Evolutionary conservation across 148 eudicot genomes (phyloP), one percentile per base, ranked within the genome.

Genomic region (Rhododendron vialii): DNA sequence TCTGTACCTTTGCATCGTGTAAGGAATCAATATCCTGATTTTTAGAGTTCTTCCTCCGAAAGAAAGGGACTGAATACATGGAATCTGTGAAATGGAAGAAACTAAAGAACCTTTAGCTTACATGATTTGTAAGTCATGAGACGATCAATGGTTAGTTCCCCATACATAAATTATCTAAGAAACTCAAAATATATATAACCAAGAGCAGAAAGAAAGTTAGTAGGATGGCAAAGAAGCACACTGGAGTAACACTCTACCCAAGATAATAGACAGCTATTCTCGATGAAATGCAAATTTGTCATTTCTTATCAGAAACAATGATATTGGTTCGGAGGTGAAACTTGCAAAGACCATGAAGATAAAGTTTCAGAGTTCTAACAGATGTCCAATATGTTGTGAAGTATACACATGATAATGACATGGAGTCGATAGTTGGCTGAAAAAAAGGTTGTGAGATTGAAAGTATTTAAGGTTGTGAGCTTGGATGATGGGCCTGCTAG

Each of bases 1-100:
- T 28, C 11, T 17, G 48, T 89, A 96, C 98, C 98, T 94, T 95
- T 22, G 91, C 88, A 35, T 94, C 92, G 61, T 74, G 90, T 30
- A 69, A 73, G 59, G 91, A 48, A 82, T 92, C 91, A 67, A 71
- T 88, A 83, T 89, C 93, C 35, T 83, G 87, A 84, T 88, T 86
- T 80, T 87, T 89, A 33, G 92, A 89, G 79, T 91, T 38, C 90
- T 86, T 93, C 89, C 93, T 89, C 84, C 90, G 85, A 78, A 95
- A 95, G 94, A 94, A 87, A 76, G 81, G 28, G 57, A 86, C 9
- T 11, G 88, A 86, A 82, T 86, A 82, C 88, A 86, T 86, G 24
- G 76, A 26, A 73, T 20, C 88, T 86, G 85, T 38, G 17, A 48
- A 24, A 78, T 80, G 45, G 30, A 86, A 51, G 45, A 7, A 63